A percentile compares a stretch with the other conserved stretches of the same genome.
These are phyloP conservation scores for Rubus parviflorus DNA, from an alignment of 306 rosid species.

Conservation along the genomic window DNA sequence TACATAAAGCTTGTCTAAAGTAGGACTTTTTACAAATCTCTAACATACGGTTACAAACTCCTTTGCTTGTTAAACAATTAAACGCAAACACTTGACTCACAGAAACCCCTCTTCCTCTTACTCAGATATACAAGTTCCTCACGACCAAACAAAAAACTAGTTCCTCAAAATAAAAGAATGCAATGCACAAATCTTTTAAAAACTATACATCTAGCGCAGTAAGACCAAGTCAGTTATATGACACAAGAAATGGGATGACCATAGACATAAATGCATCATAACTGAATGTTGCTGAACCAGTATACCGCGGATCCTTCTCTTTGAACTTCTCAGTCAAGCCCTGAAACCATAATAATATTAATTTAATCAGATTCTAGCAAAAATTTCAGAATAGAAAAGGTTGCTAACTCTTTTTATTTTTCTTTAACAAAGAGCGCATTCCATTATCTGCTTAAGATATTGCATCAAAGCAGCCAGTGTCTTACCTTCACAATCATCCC, in stretches of 20 bases:
- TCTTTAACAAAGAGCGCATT: background rate
- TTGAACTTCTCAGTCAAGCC: conserved; percentile 88
- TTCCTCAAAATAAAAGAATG: background rate
- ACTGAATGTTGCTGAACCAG: conserved; percentile 65
- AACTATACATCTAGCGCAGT: background rate
- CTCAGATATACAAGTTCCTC: background rate
- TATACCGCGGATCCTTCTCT: conserved; percentile 64
- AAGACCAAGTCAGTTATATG: conserved; percentile 52
- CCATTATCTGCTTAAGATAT: background rate
- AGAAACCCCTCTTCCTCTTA: background rate
- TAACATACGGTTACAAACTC: background rate
- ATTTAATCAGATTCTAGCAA: background rate
- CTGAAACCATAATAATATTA: conserved; percentile 40
- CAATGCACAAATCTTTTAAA: background rate
- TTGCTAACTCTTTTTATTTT: background rate
- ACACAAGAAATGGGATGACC: conserved; percentile 81
- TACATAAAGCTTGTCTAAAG: background rate
- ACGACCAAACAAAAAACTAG: background rate
- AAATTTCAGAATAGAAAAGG: background rate
- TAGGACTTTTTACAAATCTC: background rate
- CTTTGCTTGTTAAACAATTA: too few species aligned
- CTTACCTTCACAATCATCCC: conserved; percentile 87
- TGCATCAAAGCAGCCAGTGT: background rate
- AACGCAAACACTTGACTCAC: background rate
- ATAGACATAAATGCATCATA: conserved; percentile 72